Evolutionary conservation across 805 yeast species (phyloP).

Genomic region (Isabelozyma rhagii): DNA sequence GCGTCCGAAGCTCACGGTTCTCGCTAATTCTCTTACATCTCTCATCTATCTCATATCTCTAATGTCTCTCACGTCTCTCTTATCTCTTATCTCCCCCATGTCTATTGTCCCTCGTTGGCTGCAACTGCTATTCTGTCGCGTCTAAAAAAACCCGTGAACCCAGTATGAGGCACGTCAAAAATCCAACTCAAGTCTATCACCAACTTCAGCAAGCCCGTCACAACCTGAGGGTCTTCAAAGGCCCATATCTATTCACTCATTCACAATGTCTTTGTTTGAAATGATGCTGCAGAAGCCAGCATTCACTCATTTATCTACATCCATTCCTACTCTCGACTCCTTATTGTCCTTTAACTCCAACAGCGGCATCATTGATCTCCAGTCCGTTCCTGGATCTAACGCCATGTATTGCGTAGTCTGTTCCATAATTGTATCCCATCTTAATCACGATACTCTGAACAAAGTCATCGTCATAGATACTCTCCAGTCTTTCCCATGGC

Average conservation of each 20-base stretch:
- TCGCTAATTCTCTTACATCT: no score
- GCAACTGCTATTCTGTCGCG: no score
- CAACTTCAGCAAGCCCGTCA: slow-evolving; percentile 1
- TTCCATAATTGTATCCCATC: slow-evolving; percentile 26
- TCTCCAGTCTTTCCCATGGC: slow-evolving; percentile 27
- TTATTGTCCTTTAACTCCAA: slow-evolving; percentile 12
- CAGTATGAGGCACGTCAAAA: background rate
- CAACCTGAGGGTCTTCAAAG: slow-evolving; percentile 2
- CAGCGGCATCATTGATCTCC: slow-evolving; percentile 25
- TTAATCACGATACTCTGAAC: slow-evolving; percentile 8
- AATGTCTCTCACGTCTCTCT: no score
- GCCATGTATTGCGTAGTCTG: slow-evolving; percentile 17
- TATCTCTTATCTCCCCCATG: no score
- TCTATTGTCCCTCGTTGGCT: no score
- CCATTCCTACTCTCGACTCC: slow-evolving; percentile 25
- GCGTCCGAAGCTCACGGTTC: no score
- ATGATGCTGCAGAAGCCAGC: slow-evolving; percentile 22
- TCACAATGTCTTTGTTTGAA: slow-evolving; percentile 21
- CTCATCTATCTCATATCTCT: no score
- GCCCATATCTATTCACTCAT: background rate
- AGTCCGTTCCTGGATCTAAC: slow-evolving; percentile 30
- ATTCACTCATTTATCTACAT: slow-evolving; percentile 24
- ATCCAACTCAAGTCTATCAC: background rate
- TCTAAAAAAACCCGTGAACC: background rate
- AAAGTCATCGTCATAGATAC: slow-evolving; percentile 30